Evolutionary conservation across 2,329 filamentous ascomycete species (phyloP), one percentile per base, ranked within the genome.

Genomic region (Colletotrichum sidae): DNA sequence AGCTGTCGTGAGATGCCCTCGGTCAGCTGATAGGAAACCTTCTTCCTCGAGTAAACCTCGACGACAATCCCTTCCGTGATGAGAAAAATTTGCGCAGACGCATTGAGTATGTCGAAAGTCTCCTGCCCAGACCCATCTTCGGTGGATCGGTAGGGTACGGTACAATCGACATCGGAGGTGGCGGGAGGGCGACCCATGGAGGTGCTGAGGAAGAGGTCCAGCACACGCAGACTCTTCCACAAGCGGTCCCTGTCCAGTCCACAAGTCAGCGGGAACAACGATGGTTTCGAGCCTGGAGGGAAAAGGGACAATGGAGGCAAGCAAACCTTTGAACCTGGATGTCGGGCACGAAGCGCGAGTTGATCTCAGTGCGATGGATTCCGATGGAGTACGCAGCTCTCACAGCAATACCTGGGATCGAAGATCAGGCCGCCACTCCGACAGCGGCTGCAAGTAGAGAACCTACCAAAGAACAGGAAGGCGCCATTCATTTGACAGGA

Each of bases 401-500:
- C 0, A 81, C 84, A 0, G 84, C 82, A 7, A 86, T 81, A 8
- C 84, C 75, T 76, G 25, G 41, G 9, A 17, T 25, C n/a, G 17
- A 6, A 4, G 9, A 10, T 71, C 38, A 71, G 59, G 38, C 9
- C 3, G 4, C 8, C 2, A 15, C 15, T 4, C 11, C 46, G 2
- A 8, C 8, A 15, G 10, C 10, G 2, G 34, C 15, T 34, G 11
- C n/a, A 25, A 13, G 1, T 42, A 68, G 71, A 70, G 0, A 12
- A 45, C 65, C 6, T 60, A 68, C 67, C 84, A 15, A 86, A 86
- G 71, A 85, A 83, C 2, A 87, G 71, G 52, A 85, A 87, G 0
- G 83, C 83, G 2, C 83, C 83, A 60, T 85, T 86, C 70, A 86
- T 84, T 70, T 86, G 84, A 56, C 83, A 86, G 4, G 84, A 80